Evolutionary conservation across 805 yeast species (phyloP).

Genomic region (Metschnikowia colocasiae): DNA sequence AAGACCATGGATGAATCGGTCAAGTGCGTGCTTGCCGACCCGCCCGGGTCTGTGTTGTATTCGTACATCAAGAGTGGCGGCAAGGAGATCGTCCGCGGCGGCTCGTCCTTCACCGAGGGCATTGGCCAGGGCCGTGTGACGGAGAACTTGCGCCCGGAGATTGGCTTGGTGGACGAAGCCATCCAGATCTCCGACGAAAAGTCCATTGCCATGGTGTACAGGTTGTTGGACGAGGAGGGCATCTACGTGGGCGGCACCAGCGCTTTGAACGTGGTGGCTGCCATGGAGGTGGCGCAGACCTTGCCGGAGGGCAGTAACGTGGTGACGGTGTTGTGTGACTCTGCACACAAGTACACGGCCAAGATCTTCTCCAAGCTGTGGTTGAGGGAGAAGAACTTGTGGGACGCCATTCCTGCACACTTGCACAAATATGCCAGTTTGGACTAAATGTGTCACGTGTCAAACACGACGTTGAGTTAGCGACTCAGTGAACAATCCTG

Average conservation of each 20-base stretch:
- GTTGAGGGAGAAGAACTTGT: conserved; percentile 68
- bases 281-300: conserved; percentile 65
- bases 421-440: conserved; percentile 61
- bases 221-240: conserved; percentile 85
- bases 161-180: conserved; percentile 76
- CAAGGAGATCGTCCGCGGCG: conserved; percentile 62
- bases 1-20: conserved; percentile 61
- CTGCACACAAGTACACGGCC: conserved; percentile 86
- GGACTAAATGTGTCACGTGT: conserved; percentile 27
- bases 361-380: conserved; percentile 74
- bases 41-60: conserved; percentile 87
- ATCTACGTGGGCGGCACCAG: conserved; percentile 87
- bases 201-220: conserved; percentile 78
- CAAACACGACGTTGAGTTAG: no score
- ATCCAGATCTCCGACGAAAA: conserved; percentile 73
- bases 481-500: no score
- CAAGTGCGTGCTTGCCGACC: conserved; percentile 77
- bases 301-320: conserved; percentile 79
- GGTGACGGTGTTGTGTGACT: conserved; percentile 85
- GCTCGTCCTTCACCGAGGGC: conserved; percentile 91
- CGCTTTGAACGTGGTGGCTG: conserved; percentile 88
- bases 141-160: conserved; percentile 69
- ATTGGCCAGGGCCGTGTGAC: conserved; percentile 96
- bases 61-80: conserved; percentile 73
- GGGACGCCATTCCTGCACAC: conserved; percentile 62